Percentiles rank a stretch among this genome's conserved stretches.
These are phyloP conservation scores for Schwanniomyces vanrijiae DNA, from an alignment of 805 yeast species.

Conservation along the genomic window DNA sequence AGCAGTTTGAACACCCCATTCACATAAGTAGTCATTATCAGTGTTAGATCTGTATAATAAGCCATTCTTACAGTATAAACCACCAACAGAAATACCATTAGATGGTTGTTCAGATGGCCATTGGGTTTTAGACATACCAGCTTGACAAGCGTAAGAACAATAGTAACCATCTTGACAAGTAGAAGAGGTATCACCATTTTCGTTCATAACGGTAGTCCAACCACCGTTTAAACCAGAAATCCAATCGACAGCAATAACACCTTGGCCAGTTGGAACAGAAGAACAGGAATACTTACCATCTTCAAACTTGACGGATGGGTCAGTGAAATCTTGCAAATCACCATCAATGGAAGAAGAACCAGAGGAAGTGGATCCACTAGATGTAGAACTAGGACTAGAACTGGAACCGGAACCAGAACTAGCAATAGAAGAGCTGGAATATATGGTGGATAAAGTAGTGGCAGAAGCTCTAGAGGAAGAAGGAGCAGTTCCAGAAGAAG, in stretches of 20 bases:
- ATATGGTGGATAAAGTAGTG: constrained; percentile 5
- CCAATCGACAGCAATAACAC: constrained; percentile 63
- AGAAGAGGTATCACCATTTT: constrained; percentile 48
- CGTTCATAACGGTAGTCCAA: constrained; percentile 45
- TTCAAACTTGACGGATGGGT: constrained; percentile 54
- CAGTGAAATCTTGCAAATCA: constrained; percentile 52
- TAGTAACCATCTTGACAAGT: constrained; percentile 64
- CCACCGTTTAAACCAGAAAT: constrained; percentile 51
- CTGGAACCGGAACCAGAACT: constrained; percentile 7
- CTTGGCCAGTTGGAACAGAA: constrained; percentile 72
- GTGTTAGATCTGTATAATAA: constrained; percentile 61
- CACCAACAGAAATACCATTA: constrained; percentile 72
- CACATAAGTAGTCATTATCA: constrained; percentile 55
- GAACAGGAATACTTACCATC: constrained; percentile 74
- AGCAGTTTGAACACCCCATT: constrained; percentile 61
- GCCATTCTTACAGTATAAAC: constrained; percentile 62
- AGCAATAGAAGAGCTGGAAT: constrained; percentile 6
- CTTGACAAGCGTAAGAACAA: constrained; percentile 77
- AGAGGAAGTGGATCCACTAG: constrained; percentile 21
- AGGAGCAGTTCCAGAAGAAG: constrained; percentile 16
- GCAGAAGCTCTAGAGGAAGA: constrained; percentile 7
- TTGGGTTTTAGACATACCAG: constrained; percentile 81
- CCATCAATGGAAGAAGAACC: constrained; percentile 47
- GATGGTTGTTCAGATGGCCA: constrained; percentile 71
- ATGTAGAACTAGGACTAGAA: constrained; percentile 6